Evolutionary conservation across 495 filamentous ascomycete genomes (phyloP).

Genomic region (Penicillium steckii): DNA sequence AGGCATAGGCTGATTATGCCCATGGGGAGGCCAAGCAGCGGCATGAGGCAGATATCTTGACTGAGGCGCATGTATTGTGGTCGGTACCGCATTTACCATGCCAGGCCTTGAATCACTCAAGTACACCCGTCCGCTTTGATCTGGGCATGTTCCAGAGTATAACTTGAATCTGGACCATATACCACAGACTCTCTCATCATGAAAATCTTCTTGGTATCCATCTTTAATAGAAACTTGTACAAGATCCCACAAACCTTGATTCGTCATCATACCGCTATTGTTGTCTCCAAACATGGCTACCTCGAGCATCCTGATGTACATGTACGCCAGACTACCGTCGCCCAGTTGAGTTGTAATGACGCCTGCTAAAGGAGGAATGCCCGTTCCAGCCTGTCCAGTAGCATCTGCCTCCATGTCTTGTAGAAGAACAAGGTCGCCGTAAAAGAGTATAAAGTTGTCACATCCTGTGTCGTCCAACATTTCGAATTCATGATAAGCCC

Average conservation of each 20-base stretch:
- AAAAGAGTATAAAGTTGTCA: not conserved
- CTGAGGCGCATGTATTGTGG: not conserved
- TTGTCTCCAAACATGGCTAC: not conserved
- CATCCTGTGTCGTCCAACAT: not conserved
- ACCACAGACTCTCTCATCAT: not conserved
- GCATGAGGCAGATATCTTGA: not conserved
- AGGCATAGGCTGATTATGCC: too few species aligned
- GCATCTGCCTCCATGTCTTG: not conserved
- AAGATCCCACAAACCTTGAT: not conserved
- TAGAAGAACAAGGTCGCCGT: not conserved
- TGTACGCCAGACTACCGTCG: not conserved
- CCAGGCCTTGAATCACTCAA: not conserved
- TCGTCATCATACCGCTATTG: not conserved
- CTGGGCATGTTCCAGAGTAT: not conserved
- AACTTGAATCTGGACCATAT: not conserved
- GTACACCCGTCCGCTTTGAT: not conserved
- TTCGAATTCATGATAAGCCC: not conserved
- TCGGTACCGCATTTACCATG: not conserved
- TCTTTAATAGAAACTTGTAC: not conserved
- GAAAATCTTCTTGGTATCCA: not conserved
- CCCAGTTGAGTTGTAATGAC: not conserved
- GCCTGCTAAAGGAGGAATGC: not conserved
- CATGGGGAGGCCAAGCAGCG: too few species aligned
- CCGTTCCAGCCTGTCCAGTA: not conserved
- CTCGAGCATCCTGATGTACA: not conserved